Conservation (phyloP, 139 green algal genomes). For the Picochlorum sp. region DNA sequence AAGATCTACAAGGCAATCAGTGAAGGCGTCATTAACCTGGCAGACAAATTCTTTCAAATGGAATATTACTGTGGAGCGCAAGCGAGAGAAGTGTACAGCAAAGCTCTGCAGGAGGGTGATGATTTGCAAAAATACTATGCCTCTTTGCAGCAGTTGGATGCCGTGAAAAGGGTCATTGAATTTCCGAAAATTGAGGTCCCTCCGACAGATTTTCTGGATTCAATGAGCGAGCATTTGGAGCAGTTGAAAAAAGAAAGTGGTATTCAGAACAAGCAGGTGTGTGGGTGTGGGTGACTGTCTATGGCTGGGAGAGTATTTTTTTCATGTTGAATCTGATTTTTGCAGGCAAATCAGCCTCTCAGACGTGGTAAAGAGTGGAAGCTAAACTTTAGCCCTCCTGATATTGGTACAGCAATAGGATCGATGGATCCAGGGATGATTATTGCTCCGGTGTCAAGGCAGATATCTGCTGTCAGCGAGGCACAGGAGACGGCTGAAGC, state of each 20-base stretch:
- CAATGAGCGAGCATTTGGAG: conserved; percentile 78
- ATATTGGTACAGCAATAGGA: conserved; percentile 7
- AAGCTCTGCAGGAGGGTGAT: conserved; percentile 53
- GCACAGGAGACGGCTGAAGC: not conserved
- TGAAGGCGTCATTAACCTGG: conserved; percentile 91
- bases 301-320: not conserved
- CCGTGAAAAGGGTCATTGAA: conserved; percentile 31
- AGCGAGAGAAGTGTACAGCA: conserved; percentile 74
- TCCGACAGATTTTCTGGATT: conserved; percentile 73
- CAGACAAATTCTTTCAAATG: conserved; percentile 93
- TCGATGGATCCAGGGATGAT: not conserved
- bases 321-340: not conserved
- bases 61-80: conserved; percentile 50
- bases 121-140: conserved; percentile 37
- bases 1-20: conserved; percentile 73
- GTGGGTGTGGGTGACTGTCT: not conserved
- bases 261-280: no score
- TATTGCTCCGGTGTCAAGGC: conserved; percentile 1
- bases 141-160: conserved; percentile 14
- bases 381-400: conserved; percentile 34
- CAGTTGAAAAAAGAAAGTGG: not conserved
- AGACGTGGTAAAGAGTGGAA: conserved; percentile 10
- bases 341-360: not conserved
- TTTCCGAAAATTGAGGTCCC: conserved; percentile 62
- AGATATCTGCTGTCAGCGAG: not conserved